Percentiles rank a stretch among this genome's conserved stretches.
Evolutionary conservation across 805 yeast genomes (phyloP).

Genomic region (Saccharomycopsis vini): DNA sequence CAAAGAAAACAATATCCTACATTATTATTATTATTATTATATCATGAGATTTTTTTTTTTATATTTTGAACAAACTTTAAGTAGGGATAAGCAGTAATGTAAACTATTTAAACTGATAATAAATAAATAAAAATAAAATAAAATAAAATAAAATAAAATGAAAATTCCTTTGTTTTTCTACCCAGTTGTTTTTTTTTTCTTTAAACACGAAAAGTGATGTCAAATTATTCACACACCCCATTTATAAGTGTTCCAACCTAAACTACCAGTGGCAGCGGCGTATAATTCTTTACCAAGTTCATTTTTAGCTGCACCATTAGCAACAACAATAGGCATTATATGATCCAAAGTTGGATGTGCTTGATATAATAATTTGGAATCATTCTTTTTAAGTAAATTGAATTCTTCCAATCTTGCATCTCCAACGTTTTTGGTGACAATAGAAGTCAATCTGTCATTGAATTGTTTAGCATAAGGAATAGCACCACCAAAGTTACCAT

Average conservation of each 20-base stretch:
- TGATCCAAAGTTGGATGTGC: conserved; percentile 80
- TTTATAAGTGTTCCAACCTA: conserved; percentile 68
- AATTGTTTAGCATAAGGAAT: conserved; percentile 42
- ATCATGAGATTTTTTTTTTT: too few species aligned
- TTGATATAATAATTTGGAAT: conserved; percentile 30
- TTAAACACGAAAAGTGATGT: too few species aligned
- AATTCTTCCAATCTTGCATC: conserved; percentile 30
- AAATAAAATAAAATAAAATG: too few species aligned
- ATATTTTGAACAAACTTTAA: too few species aligned
- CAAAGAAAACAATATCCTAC: too few species aligned
- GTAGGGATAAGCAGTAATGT: too few species aligned
- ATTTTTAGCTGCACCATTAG: conserved; percentile 41
- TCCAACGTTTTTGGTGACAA: conserved; percentile 27
- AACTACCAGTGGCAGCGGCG: conserved; percentile 33
- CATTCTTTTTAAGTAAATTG: conserved; percentile 27
- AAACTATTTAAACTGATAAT: too few species aligned
- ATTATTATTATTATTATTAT: too few species aligned
- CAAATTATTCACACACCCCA: too few species aligned
- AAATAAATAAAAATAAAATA: too few species aligned
- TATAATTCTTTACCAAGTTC: conserved; percentile 39
- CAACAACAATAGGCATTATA: conserved; percentile 56
- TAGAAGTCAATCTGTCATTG: conserved; percentile 34
- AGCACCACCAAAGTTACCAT: conserved; percentile 23
- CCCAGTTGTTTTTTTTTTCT: too few species aligned
- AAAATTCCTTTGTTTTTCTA: too few species aligned